A percentile compares a stretch with the other conserved stretches of the same genome.
phyloP scores from a whole-genome alignment of 73 alveolate species.

The Paramecium biaurelia region DNA sequence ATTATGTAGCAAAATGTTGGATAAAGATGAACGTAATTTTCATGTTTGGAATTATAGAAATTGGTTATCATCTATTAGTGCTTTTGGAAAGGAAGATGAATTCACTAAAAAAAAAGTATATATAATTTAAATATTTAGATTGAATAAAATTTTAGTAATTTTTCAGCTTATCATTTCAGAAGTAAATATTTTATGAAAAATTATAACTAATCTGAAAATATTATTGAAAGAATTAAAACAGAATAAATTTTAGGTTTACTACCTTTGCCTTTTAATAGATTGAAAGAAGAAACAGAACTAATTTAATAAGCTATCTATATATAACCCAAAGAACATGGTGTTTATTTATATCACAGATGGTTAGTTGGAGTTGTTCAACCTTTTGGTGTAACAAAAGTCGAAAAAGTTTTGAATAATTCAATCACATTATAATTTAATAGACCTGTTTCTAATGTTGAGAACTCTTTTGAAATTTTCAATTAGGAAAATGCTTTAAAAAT shows the following conservation, averaged over 20 bases:
- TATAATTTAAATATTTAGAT: constrained; percentile 5
- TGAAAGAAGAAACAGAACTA: constrained; percentile 76
- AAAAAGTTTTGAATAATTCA: neutral
- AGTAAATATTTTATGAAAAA: constrained; percentile 68
- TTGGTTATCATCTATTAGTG: constrained; percentile 42
- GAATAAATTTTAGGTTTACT: neutral
- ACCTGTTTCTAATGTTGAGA: neutral
- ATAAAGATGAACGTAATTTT: constrained; percentile 89
- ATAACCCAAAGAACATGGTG: constrained; percentile 90
- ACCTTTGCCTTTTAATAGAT: constrained; percentile 70
- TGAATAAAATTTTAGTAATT: constrained; percentile 83
- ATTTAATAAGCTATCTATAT: constrained; percentile 87
- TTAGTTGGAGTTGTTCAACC: constrained; percentile 61
- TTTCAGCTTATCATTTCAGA: constrained; percentile 89
- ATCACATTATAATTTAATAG: neutral
- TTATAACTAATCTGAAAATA: constrained; percentile 46
- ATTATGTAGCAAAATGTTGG: constrained; percentile 85
- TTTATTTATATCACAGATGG: constrained; percentile 92
- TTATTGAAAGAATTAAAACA: constrained; percentile 61
- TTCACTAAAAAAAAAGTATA: constrained; percentile 70
- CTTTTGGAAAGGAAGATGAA: constrained; percentile 59
- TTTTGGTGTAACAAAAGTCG: constrained; percentile 4
- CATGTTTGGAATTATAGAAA: constrained; percentile 95
- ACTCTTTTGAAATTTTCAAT: neutral
- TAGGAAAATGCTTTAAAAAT: neutral